Evolutionary conservation across 148 eudicot species (phyloP), one percentile per base, ranked within the genome.

Genomic region (Chenopodium quinoa): DNA sequence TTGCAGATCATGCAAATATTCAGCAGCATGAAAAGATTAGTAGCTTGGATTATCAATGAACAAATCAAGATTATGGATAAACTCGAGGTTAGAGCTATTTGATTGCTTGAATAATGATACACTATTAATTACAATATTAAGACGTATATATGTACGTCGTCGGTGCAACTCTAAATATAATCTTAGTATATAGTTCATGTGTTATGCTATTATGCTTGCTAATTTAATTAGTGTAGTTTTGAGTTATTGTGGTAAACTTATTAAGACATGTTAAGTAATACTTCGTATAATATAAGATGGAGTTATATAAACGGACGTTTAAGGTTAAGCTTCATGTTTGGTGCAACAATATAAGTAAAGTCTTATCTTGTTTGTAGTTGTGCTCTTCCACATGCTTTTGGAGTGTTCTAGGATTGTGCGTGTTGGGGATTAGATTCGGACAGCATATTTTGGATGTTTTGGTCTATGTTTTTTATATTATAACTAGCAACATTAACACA

Each of bases 301-400:
- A 70, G 23, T 14, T 50, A 40, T 40, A 40, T 0, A 71, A 64
- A 70, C 29, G 19, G 76, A 79, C 68, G 52, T 56, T 79, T 37
- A 20, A 52, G 75, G 12, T 65, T 50, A 14, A 20, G 67, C 67
- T 54, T 54, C 23, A n/a, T 79, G 75, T 79, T 34, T 23, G 82
- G 69, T 79, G 82, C 82, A 79, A 79, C 81, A 10, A 17, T 52
- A 70, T 69, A 54, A 31, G 81, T 70, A 70, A 54, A 44, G 81
- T 70, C 25, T 50, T 79, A 32, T 79, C 67, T 56, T 14, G 62
- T 9, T 73, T 44, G 29, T 47, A 44, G 29, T 44, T 48, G 50
- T 48, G 29, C 75, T 73, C 56, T 40, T 73, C 29, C 75, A 73
- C 75, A 48, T 73, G 71, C 12, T 67, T 65, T 27, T 29, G 37